Evolutionary conservation across 331 rosid genomes (phyloP).

Genomic region (Prunus yedoensis): DNA sequence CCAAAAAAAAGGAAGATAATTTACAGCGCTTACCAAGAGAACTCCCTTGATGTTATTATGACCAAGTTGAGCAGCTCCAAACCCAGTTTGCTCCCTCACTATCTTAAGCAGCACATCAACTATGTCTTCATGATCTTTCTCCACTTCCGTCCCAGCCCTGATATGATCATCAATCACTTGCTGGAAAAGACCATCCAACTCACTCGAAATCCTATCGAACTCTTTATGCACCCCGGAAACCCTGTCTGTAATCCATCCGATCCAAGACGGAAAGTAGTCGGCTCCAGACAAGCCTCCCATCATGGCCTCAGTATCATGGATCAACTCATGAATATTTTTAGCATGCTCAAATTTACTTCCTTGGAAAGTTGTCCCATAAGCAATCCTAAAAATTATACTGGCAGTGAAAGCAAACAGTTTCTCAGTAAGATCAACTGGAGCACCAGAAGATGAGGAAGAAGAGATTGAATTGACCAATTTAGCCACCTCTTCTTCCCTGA

Average conservation of each 20-base stretch:
- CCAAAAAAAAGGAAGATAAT: too few species aligned
- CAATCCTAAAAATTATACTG: conserved; percentile 34
- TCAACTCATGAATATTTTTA: conserved; percentile 21
- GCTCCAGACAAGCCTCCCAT: conserved; percentile 25
- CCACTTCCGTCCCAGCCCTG: not conserved
- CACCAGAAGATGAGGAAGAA: not conserved
- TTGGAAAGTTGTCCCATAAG: conserved; percentile 37
- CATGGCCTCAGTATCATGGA: conserved; percentile 8
- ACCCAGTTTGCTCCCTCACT: conserved; percentile 6
- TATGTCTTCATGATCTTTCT: conserved; percentile 36
- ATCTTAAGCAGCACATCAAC: conserved; percentile 38
- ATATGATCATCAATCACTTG: conserved; percentile 39
- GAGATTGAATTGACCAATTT: conserved; percentile 33
- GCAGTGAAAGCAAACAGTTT: conserved; percentile 27
- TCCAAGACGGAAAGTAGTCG: conserved; percentile 19
- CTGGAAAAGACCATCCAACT: conserved; percentile 30
- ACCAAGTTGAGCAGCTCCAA: conserved; percentile 10
- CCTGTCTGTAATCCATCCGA: conserved; percentile 35
- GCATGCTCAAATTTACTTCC: conserved; percentile 17
- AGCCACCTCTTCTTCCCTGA: conserved; percentile 40
- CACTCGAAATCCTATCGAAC: conserved; percentile 20
- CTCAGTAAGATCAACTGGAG: conserved; percentile 47
- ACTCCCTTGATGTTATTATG: conserved; percentile 38
- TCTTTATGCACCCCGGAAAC: conserved; percentile 16
- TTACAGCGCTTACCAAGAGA: conserved; percentile 36